Evolutionary conservation across 208 protist species (phyloP).

Genomic region (Leishmania mexicana): DNA sequence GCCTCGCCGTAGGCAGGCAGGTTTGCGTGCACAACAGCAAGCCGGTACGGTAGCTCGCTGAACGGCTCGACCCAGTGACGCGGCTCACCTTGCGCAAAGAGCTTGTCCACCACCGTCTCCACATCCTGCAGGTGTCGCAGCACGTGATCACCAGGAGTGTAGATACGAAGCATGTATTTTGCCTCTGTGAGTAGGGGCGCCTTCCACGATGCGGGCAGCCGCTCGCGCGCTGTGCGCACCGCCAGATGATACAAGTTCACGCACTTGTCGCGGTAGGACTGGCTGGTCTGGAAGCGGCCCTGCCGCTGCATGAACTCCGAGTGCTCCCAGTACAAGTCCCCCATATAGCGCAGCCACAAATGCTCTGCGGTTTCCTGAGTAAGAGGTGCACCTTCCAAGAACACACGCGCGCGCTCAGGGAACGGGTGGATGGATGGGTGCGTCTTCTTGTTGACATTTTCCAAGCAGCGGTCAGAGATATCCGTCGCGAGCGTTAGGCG

Average conservation of each 20-base stretch:
- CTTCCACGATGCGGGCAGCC: conserved; percentile 82
- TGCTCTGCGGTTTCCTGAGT: conserved; percentile 92
- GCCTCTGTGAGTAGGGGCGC: conserved; percentile 83
- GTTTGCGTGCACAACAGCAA: conserved; percentile 85
- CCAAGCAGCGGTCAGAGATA: conserved; percentile 87
- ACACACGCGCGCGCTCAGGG: conserved; percentile 80
- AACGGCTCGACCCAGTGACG: conserved; percentile 85
- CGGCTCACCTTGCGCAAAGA: conserved; percentile 74
- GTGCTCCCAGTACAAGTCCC: conserved; percentile 89
- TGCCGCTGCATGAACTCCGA: conserved; percentile 82
- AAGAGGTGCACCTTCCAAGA: conserved; percentile 83
- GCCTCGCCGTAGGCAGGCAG: conserved; percentile 73
- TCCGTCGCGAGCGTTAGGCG: conserved; percentile 78
- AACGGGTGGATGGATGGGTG: conserved; percentile 92
- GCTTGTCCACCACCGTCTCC: conserved; percentile 70
- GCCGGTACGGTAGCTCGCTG: conserved; percentile 71
- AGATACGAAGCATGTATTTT: conserved; percentile 82
- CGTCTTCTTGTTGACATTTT: conserved; percentile 91
- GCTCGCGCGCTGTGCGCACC: conserved; percentile 77
- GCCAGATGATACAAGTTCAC: conserved; percentile 85
- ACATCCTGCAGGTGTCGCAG: conserved; percentile 68
- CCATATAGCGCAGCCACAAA: conserved; percentile 91
- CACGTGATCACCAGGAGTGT: conserved; percentile 62
- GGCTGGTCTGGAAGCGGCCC: conserved; percentile 73
- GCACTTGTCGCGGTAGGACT: conserved; percentile 77